These are phyloP conservation scores for Calonectria pteridis DNA, from an alignment of 2,329 filamentous ascomycete species.

Conservation along the genomic window DNA sequence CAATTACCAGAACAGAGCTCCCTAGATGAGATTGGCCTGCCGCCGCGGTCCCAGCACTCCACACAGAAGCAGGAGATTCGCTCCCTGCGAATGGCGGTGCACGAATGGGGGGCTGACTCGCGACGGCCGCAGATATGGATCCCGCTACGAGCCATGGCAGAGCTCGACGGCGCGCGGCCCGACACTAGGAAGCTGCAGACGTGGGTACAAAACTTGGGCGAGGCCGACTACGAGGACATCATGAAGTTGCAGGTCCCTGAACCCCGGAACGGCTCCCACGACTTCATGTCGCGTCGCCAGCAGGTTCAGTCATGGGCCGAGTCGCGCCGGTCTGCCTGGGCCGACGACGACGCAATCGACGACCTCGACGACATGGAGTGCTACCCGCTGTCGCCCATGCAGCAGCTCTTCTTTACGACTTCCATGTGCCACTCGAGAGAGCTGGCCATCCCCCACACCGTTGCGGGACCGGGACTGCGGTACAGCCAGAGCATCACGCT, in stretches of 20 bases:
- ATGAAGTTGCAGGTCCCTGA: constrained; percentile 58
- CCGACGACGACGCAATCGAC: constrained; percentile 42
- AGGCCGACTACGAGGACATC: constrained; percentile 59
- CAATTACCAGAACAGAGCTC: constrained; percentile 47
- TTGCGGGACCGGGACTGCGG: constrained; percentile 54
- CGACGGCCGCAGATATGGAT: constrained; percentile 62
- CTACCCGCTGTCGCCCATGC: constrained; percentile 66
- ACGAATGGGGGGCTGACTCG: constrained; percentile 48
- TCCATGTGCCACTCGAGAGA: constrained; percentile 54
- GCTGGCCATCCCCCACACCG: constrained; percentile 35
- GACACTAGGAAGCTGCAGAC: constrained; percentile 62
- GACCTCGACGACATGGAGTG: constrained; percentile 44
- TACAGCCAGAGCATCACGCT: constrained; percentile 66
- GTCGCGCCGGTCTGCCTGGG: constrained; percentile 41
- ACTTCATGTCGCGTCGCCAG: constrained; percentile 8
- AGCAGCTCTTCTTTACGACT: constrained; percentile 65
- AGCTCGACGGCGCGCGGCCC: constrained; percentile 53
- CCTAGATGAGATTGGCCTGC: constrained; percentile 22
- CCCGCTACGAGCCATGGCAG: constrained; percentile 59
- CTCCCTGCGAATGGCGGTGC: constrained; percentile 55
- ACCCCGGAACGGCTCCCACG: constrained; percentile 43
- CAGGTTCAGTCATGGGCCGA: constrained; percentile 31
- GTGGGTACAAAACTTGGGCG: constrained; percentile 67
- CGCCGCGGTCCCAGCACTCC: constrained; percentile 51
- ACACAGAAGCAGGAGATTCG: constrained; percentile 57